Percentiles rank a stretch among this genome's conserved stretches.
phyloP scores from a whole-genome alignment of 2,329 filamentous ascomycete genomes.

The Exserohilum turcica region DNA sequence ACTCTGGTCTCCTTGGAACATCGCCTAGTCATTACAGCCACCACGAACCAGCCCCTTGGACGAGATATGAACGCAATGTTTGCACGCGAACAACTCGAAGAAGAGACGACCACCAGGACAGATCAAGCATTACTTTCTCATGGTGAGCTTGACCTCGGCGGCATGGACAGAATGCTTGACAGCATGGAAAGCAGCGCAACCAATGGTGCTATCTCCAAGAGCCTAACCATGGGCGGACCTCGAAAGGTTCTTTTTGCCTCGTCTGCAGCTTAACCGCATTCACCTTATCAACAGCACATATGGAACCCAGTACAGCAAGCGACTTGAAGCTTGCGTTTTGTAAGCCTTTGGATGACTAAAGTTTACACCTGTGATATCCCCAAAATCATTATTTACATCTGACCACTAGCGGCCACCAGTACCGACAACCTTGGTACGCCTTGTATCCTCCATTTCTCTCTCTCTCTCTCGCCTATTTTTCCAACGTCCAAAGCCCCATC shows the following conservation, averaged over 20 bases:
- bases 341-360: neutral
- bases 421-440: neutral
- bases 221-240: conserved; percentile 37
- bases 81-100: conserved; percentile 36
- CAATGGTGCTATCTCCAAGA: conserved; percentile 27
- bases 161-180: conserved; percentile 54
- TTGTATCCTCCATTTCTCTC: neutral
- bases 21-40: conserved; percentile 51
- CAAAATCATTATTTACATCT: neutral
- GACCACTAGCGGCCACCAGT: neutral
- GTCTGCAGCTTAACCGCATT: conserved; percentile 28
- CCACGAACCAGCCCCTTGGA: conserved; percentile 37
- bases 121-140: conserved; percentile 53
- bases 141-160: conserved; percentile 55
- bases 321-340: neutral
- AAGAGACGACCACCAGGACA: conserved; percentile 34
- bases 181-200: conserved; percentile 38
- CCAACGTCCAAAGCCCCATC: neutral
- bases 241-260: conserved; percentile 46
- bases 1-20: conserved; percentile 52
- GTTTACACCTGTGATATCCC: conserved; percentile 4
- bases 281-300: neutral
- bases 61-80: conserved; percentile 37
- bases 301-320: neutral
- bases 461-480: neutral